Base-by-base conservation (phyloP, 192 early-diverging fungal genomes). In the Backusella liffmaniae region DNA sequence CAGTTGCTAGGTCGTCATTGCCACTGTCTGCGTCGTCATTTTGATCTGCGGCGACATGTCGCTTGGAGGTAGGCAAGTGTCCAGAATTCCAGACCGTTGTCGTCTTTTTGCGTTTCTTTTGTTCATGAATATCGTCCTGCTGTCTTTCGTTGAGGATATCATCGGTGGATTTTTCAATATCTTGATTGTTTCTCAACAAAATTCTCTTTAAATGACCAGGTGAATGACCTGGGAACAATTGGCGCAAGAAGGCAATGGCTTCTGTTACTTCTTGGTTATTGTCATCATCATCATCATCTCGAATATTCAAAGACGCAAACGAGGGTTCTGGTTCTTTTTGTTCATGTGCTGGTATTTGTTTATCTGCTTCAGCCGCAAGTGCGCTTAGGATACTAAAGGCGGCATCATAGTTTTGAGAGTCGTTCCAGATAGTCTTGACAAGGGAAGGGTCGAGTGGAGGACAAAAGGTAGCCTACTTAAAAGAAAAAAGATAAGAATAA, bases 381-480 rank as follows among this genome's bases (percentile, higher is more conserved):
- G 73, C 49, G n/a, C 51, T 29, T 7, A 81, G 39, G 0, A 71
- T 66, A 15, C 70, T 42, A 44, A 72, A 74, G 15, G 65, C 41
- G 5, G 18, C 13, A 16, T 59, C 66, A 46, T 81, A 81, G 29
- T 71, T 66, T 16, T 77, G 21, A 16, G 73, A 67, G n/a, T 77
- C 80, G 18, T 32, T 66, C 80, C 80, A 81, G 8, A 81, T 77
- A 36, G 71, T 66, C 26, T 62, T 73, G 68, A 81, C 37, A 39
- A 81, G 69, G 15, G 73, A 72, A 13, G 76, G 6, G 10, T 81
- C 80, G 1, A 81, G 36, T 30, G 80, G 73, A 3, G 80, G 76
- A 67, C 76, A 81, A 51, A 81, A 77, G 5, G 42, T 56, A 69
- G 66, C 36, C 71, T 73, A 23, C 6, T 44, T 0, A 16, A 15